Conservation (phyloP, 257 asterid genomes). For the Penstemon barbatus region DNA sequence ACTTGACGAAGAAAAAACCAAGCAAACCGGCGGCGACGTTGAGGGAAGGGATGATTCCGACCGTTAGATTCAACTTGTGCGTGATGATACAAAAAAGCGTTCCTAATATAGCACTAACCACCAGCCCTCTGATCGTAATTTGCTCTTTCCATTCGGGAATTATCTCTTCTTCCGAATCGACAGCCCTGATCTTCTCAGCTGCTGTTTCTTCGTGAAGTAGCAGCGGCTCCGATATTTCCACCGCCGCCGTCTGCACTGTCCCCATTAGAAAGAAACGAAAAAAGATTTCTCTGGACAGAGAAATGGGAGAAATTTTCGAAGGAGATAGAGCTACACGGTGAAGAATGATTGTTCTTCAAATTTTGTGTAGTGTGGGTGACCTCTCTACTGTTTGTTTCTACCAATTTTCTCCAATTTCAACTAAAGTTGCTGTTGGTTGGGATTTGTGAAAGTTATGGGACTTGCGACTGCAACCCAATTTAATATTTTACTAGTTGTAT, state of each 20-base stretch:
- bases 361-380: constrained; percentile 3
- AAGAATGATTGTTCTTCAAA: background rate
- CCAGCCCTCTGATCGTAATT: constrained; percentile 82
- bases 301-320: background rate
- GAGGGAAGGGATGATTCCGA: constrained; percentile 89
- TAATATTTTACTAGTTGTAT: background rate
- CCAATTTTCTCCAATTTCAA: constrained; percentile 15
- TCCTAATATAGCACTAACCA: constrained; percentile 82
- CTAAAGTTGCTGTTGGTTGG: background rate
- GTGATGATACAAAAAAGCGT: constrained; percentile 83
- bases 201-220: constrained; percentile 34
- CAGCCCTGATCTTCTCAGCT: constrained; percentile 23
- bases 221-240: constrained; percentile 74
- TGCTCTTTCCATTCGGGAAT: constrained; percentile 89
- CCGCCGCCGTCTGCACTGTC: constrained; percentile 42
- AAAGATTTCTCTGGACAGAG: background rate
- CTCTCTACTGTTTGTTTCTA: constrained; percentile 23
- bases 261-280: constrained; percentile 44
- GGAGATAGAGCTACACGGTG: background rate
- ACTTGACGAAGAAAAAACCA: constrained; percentile 83
- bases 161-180: constrained; percentile 28
- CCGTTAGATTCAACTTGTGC: constrained; percentile 92
- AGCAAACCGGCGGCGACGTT: constrained; percentile 95
- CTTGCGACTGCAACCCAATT: constrained; percentile 1
- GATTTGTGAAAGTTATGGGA: background rate